These are phyloP conservation scores for Trametes cingulata DNA, from an alignment of 768 basidiomycete species.

Conservation along the genomic window DNA sequence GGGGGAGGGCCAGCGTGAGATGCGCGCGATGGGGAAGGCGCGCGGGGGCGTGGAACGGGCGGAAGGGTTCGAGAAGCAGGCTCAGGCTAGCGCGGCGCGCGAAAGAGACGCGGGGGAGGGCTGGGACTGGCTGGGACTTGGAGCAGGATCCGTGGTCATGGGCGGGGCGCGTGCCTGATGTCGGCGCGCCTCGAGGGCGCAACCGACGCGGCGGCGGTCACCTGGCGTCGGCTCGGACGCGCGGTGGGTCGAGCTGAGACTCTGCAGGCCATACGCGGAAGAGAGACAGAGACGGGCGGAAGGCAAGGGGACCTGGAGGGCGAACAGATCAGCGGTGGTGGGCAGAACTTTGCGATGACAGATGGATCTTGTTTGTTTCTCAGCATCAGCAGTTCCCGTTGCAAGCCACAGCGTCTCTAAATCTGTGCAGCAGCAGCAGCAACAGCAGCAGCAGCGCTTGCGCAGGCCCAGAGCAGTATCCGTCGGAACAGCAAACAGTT, in stretches of 20 bases:
- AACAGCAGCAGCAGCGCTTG: neutral
- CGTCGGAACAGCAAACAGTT: too few species aligned
- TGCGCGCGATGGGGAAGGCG: neutral
- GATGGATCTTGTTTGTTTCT: neutral
- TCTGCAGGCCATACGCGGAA: neutral
- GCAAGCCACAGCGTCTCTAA: too few species aligned
- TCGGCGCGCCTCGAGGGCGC: neutral
- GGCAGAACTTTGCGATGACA: neutral
- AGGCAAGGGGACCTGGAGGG: too few species aligned
- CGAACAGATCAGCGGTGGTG: constrained; percentile 5
- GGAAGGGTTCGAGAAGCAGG: constrained; percentile 1
- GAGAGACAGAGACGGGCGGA: neutral
- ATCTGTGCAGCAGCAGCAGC: neutral
- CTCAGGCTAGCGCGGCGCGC: neutral
- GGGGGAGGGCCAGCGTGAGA: neutral
- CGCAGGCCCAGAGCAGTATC: too few species aligned
- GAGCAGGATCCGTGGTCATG: neutral
- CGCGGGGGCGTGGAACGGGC: neutral
- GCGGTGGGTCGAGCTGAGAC: neutral
- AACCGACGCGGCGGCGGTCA: constrained; percentile 1
- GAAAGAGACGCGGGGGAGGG: neutral
- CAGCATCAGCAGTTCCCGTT: neutral
- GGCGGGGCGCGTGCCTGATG: constrained; percentile 14
- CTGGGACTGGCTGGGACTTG: neutral
- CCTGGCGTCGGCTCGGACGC: neutral